Evolutionary conservation across 768 basidiomycete species (phyloP).

Genomic region (Termitomyces sp.): DNA sequence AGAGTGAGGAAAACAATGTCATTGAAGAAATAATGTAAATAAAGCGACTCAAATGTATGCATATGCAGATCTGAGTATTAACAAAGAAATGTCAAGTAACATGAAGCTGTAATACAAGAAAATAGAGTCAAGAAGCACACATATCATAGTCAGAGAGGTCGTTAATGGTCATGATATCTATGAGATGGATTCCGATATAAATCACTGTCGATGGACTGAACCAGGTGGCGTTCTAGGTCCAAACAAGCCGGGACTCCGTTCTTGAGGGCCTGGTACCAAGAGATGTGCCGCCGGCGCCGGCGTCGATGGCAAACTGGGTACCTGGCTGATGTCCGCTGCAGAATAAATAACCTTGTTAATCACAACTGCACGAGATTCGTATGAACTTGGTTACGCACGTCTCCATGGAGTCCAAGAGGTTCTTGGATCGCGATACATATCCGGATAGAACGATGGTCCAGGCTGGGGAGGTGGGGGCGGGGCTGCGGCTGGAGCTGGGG

Average conservation of each 20-base stretch:
- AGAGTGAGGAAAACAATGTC: too few species aligned
- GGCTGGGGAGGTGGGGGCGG: constrained; percentile 16
- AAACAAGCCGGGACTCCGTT: constrained; percentile 64
- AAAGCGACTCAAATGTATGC: too few species aligned
- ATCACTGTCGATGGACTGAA: constrained; percentile 18
- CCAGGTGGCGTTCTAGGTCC: constrained; percentile 70
- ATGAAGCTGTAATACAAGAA: not conserved
- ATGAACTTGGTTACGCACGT: constrained; percentile 42
- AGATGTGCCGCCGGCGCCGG: constrained; percentile 49
- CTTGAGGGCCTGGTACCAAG: constrained; percentile 52
- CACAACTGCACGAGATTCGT: constrained; percentile 1
- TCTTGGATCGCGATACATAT: constrained; percentile 36
- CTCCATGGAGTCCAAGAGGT: constrained; percentile 67
- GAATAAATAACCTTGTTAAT: constrained; percentile 6
- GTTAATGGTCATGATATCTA: not conserved
- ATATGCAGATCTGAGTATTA: too few species aligned
- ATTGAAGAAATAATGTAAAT: too few species aligned
- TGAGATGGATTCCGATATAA: not conserved
- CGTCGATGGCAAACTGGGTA: constrained; percentile 60
- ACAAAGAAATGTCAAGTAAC: too few species aligned
- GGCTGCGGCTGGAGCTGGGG: constrained; percentile 22
- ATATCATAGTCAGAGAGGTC: not conserved
- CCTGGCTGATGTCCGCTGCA: constrained; percentile 56
- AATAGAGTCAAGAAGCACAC: not conserved
- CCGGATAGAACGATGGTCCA: constrained; percentile 13